Evolutionary conservation across 1,284 basidiomycete species (phyloP).

Genomic region (Leccinum pachyderme): DNA sequence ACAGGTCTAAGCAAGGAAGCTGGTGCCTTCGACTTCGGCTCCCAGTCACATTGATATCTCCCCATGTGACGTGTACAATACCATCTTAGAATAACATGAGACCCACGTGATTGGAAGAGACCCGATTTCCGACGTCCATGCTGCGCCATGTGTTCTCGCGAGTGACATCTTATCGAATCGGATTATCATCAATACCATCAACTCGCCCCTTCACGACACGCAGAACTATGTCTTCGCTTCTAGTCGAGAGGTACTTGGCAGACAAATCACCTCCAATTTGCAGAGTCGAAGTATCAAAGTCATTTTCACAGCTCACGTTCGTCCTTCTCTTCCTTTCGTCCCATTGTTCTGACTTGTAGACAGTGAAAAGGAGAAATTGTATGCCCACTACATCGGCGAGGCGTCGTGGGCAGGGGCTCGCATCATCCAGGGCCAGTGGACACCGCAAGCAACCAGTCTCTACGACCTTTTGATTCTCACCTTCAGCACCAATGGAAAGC

Average conservation of each 20-base stretch:
- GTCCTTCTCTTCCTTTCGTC: slow-evolving; percentile 6
- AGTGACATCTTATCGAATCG: slow-evolving; percentile 14
- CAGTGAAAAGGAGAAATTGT: slow-evolving; percentile 72
- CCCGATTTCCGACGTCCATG: slow-evolving; percentile 10
- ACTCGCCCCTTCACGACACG: not conserved
- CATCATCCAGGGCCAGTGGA: slow-evolving; percentile 82
- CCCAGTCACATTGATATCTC: not conserved
- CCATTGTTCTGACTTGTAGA: not conserved
- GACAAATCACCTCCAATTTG: slow-evolving; percentile 69
- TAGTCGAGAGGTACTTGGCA: slow-evolving; percentile 64
- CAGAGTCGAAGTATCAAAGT: slow-evolving; percentile 59
- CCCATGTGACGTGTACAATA: not conserved
- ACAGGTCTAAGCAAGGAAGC: not conserved
- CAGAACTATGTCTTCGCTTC: slow-evolving; percentile 37
- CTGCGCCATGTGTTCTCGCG: slow-evolving; percentile 8
- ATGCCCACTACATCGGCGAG: slow-evolving; percentile 65
- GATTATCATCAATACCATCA: slow-evolving; percentile 8
- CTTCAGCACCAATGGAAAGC: slow-evolving; percentile 59
- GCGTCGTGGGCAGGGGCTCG: slow-evolving; percentile 81
- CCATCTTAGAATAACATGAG: not conserved
- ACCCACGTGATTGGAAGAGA: not conserved
- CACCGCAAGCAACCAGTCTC: slow-evolving; percentile 54
- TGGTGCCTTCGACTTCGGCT: not conserved
- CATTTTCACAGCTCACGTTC: slow-evolving; percentile 68
- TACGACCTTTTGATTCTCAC: slow-evolving; percentile 68